Percentiles rank a stretch among this genome's conserved stretches.
Conservation (phyloP, 164 flowering plant genomes). For the Kingdonia uniflora region DNA sequence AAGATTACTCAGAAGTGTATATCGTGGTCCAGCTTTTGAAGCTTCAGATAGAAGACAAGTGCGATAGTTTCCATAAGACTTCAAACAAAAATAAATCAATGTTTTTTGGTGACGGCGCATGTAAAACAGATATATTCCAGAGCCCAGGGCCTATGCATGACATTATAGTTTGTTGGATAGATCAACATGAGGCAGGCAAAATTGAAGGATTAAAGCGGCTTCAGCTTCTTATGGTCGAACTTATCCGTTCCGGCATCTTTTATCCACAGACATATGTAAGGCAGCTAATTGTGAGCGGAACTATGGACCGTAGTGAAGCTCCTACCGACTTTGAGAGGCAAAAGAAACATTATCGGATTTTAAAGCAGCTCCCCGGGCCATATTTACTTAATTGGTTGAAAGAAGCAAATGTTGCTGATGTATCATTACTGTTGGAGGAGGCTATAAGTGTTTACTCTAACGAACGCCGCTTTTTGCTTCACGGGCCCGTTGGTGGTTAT, state of each 20-base stretch:
- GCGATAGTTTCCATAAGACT: slow-evolving; percentile 16
- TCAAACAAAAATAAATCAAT: slow-evolving; percentile 18
- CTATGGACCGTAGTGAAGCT: slow-evolving; percentile 48
- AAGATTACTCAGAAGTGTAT: slow-evolving; percentile 65
- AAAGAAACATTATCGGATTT: slow-evolving; percentile 54
- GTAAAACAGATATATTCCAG: slow-evolving; percentile 36
- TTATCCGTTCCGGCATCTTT: slow-evolving; percentile 69
- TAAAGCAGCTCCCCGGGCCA: slow-evolving; percentile 73
- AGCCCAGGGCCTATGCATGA: slow-evolving; percentile 93
- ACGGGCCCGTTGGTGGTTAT: slow-evolving; percentile 23
- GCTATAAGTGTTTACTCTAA: slow-evolving; percentile 56
- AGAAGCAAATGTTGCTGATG: slow-evolving; percentile 44
- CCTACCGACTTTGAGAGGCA: slow-evolving; percentile 31
- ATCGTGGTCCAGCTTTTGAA: slow-evolving; percentile 61
- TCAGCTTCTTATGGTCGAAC: slow-evolving; percentile 65
- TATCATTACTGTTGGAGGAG: slow-evolving; percentile 25
- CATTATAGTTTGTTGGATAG: slow-evolving; percentile 91
- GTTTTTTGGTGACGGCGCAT: slow-evolving; percentile 15
- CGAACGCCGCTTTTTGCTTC: slow-evolving; percentile 80
- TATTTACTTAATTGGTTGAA: slow-evolving; percentile 48
- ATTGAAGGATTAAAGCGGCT: slow-evolving; percentile 68
- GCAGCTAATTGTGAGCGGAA: slow-evolving; percentile 88
- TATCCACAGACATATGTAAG: slow-evolving; percentile 84
- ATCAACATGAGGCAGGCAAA: slow-evolving; percentile 71
- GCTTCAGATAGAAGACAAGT: slow-evolving; percentile 37